Base-by-base conservation (phyloP, 805 yeast genomes). In the Lachancea waltii region DNA sequence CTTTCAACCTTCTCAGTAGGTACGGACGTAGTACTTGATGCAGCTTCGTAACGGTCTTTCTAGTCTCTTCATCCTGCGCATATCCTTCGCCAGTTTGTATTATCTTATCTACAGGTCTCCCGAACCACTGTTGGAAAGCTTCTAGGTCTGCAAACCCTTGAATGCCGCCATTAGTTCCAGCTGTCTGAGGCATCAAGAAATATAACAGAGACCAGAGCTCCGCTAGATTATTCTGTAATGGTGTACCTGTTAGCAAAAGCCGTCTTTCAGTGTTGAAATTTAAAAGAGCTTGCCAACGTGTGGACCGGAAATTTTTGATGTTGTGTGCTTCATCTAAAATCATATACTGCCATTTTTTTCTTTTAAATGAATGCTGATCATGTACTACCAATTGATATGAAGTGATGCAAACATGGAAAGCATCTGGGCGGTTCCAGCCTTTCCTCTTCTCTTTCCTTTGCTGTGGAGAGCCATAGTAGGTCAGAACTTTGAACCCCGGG, bases 61-160 rank as follows among this genome's bases (percentile, higher is more conserved):
- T 75, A 0, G 97, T 86, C 52, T 92, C 97, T 14, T 67, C 72
- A 53, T 80, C 85, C 49, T 80, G 74, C 47, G 77, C 84, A n/a
- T 64, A 68, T 13, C 51, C 50, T 10, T 62, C 67, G 8, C 62
- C 57, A 8, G 69, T 65, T 59, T 92, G 97, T 38, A 92, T 79
- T 43, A 92, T 77, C 48, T 77, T 83, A 58, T 92, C 97, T 3
- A 92, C 97, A 0, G 99, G 98, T 44, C 80, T 76, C n/a, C 97
- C 95, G 62, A 92, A 92, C 99, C 98, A 92, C 47, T 85, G 94
- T 53, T 92, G 98, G 60, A 92, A 92, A 53, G 92, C 95, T 47
- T 85, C 92, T 43, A 92, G 68, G 53, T 90, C 87, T 1, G 99
- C 97, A 73, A 92, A 92, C 2, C 97, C 98, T 35, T 82, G 89